Base-by-base conservation (phyloP, 2,329 filamentous ascomycete genomes). In the Fusarium mundagurra region DNA sequence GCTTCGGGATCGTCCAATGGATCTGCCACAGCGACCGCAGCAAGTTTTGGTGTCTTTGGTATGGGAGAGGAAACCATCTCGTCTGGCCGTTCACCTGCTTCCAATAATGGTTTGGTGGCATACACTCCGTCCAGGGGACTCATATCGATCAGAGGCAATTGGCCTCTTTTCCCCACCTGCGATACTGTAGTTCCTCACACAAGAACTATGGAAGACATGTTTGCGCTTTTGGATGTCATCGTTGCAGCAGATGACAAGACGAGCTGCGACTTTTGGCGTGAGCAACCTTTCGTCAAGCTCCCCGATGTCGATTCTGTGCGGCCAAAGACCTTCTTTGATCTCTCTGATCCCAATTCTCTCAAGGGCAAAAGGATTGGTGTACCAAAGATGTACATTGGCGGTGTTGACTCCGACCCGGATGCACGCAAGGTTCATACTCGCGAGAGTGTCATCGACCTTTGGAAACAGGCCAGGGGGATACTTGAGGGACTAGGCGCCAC, bases 181-280 rank as follows among this genome's bases (percentile, higher is more conserved):
- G 72, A 74, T 8, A 66, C 66, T 10, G 67, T 74, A 0, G 69
- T 74, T 7, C 72, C 70, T 1, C 63, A 71, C 33, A 61, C 70
- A 2, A 34, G 72, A 8, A 67, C 72, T 1, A 12, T 73, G 3
- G 34, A 60, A 11, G 72, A 71, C 12, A 61, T 74, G 57, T 61
- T 74, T 24, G 29, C 50, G 6, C 31, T 74, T 17, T 29, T 74
- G 27, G 70, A 73, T 31, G 61, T 68, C 24, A 60, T 73, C 1
- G 53, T 65, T 7, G 55, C 34, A 7, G 24, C 48, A 4, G 72
- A 74, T 16, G 9, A 27, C 13, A 33, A 57, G 16, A 65, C 59
- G 0, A 17, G 17, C 8, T 48, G 70, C 6, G 69, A 74, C 45
- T 71, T 74, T 29, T 74, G 72, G 72, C 59, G 72, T 2, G 58